Percentiles rank a stretch among this genome's conserved stretches.
These are phyloP conservation scores for Solanum chacoense DNA, from an alignment of 305 asterid species.

Conservation along the genomic window DNA sequence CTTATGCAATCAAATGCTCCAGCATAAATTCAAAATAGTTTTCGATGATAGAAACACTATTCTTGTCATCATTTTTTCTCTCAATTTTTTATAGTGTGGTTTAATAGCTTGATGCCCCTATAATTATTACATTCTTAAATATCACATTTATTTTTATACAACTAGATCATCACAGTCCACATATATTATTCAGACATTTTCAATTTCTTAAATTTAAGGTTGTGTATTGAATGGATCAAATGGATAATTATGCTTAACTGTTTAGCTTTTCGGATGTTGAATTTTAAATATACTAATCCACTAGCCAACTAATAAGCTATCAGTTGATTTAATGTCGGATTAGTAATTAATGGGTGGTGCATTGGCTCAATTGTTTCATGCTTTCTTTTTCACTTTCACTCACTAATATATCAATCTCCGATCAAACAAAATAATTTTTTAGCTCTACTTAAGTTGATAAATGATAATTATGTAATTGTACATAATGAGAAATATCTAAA, in stretches of 20 bases:
- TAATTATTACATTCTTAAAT: not conserved
- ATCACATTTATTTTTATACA: not conserved
- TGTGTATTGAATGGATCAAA: no score
- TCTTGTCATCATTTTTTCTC: not conserved
- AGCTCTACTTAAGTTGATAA: not conserved
- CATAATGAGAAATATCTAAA: not conserved
- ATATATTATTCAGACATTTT: not conserved
- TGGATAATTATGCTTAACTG: no score
- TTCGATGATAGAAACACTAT: not conserved
- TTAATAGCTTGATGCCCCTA: not conserved
- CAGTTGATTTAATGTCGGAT: not conserved
- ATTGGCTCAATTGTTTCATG: not conserved
- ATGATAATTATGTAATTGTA: no score
- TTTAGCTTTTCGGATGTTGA: not conserved
- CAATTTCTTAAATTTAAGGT: not conserved
- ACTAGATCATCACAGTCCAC: not conserved
- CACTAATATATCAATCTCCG: not conserved
- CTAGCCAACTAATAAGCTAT: not conserved
- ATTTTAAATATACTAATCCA: not conserved
- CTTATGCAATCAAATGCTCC: not conserved
- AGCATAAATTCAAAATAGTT: not conserved
- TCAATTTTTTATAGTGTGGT: not conserved
- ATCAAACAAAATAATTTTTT: no score
- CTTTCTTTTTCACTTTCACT: not conserved
- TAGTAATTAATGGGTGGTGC: not conserved